phyloP scores from a whole-genome alignment of 2,329 filamentous ascomycete genomes.

The Fusarium citri region DNA sequence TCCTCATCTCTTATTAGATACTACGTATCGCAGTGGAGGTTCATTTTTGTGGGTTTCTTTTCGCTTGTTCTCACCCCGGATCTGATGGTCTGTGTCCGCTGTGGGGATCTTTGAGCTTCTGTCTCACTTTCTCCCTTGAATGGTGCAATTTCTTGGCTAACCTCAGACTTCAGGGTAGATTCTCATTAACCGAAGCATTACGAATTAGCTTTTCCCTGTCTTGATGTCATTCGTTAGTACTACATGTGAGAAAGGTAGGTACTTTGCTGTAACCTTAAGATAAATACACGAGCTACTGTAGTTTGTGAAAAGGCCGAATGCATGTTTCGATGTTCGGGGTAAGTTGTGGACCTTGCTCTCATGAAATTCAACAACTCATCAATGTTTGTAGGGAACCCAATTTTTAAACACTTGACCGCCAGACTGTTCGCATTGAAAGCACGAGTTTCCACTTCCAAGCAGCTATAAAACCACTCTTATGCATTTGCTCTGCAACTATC shows the following conservation, averaged over 20 bases:
- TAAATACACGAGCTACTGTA: neutral
- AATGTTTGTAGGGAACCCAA: neutral
- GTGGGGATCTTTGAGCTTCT: slow-evolving; percentile 1
- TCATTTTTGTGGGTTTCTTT: slow-evolving; percentile 37
- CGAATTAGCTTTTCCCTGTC: neutral
- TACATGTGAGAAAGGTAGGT: neutral
- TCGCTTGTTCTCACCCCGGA: slow-evolving; percentile 38
- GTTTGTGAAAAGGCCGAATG: neutral
- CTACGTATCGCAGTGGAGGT: slow-evolving; percentile 1
- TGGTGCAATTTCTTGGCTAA: neutral
- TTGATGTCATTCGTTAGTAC: neutral
- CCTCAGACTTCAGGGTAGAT: slow-evolving; percentile 3
- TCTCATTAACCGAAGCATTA: neutral
- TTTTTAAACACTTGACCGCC: neutral
- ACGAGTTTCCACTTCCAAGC: neutral
- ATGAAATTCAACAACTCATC: neutral
- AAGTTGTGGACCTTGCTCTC: neutral
- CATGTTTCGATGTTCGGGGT: neutral
- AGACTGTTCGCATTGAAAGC: neutral
- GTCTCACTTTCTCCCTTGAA: slow-evolving; percentile 26
- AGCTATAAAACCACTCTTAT: neutral
- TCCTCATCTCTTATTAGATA: neutral
- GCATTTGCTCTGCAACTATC: neutral
- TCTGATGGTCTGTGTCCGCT: slow-evolving; percentile 37
- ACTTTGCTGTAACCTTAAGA: neutral